Evolutionary conservation across 2,329 filamentous ascomycete species (phyloP).

Genomic region (Scolecobasidium constrictum): DNA sequence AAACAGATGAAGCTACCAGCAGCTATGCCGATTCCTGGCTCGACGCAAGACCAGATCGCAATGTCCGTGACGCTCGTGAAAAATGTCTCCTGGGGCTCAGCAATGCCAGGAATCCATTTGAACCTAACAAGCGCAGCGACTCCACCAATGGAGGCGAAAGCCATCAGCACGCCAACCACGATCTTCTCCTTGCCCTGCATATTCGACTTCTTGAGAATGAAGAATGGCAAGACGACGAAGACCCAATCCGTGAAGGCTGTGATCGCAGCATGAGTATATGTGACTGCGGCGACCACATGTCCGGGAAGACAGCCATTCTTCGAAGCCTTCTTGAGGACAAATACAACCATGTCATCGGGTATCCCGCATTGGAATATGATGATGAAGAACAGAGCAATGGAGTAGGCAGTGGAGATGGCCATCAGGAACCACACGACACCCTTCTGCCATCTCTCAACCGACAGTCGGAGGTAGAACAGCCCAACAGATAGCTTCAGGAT

Average conservation of each 20-base stretch:
- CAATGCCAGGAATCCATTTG: constrained; percentile 1
- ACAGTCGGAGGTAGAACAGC: constrained; percentile 33
- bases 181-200: constrained; percentile 30
- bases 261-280: constrained; percentile 17
- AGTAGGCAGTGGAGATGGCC: constrained; percentile 20
- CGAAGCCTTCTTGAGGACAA: not conserved
- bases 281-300: constrained; percentile 3
- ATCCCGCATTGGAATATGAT: constrained; percentile 21
- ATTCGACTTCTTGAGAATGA: constrained; percentile 29
- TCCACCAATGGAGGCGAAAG: constrained; percentile 17
- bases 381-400: constrained; percentile 20
- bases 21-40: constrained; percentile 7
- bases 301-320: not conserved
- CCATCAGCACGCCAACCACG: constrained; percentile 28
- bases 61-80: constrained; percentile 5
- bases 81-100: not conserved
- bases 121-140: constrained; percentile 7
- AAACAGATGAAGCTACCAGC: constrained; percentile 8
- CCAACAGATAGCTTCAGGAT: constrained; percentile 34
- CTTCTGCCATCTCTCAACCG: constrained; percentile 29
- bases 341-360: constrained; percentile 10
- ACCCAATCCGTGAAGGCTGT: constrained; percentile 26
- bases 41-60: constrained; percentile 6
- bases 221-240: constrained; percentile 27
- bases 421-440: constrained; percentile 17